These are phyloP conservation scores for Antrodiella citrinella DNA, from an alignment of 768 basidiomycete species.

Conservation along the genomic window DNA sequence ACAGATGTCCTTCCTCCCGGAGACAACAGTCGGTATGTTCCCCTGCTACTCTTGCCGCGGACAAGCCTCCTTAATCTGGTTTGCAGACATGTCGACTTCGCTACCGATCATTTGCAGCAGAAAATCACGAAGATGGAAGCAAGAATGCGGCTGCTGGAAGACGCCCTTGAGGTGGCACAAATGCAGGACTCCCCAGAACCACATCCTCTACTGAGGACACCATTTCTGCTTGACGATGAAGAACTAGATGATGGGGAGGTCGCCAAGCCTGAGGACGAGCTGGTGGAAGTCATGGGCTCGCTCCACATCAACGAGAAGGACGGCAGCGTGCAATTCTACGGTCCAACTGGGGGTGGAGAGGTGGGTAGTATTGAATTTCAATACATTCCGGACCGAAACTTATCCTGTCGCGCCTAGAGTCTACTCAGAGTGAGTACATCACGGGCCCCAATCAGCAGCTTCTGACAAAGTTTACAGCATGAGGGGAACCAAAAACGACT, in stretches of 20 bases:
- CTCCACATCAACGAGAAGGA: constrained; percentile 33
- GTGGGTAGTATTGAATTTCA: constrained; percentile 24
- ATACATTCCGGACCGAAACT: neutral
- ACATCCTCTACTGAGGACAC: constrained; percentile 34
- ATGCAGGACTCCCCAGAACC: constrained; percentile 28
- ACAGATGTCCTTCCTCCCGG: constrained; percentile 46
- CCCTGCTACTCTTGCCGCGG: neutral
- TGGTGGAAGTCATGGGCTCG: constrained; percentile 33
- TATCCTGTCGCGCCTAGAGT: constrained; percentile 5
- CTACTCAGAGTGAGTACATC: constrained; percentile 2
- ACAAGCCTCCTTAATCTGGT: neutral
- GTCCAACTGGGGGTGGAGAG: constrained; percentile 42
- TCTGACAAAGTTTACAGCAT: no score
- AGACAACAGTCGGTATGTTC: constrained; percentile 39
- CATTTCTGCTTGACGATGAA: constrained; percentile 18
- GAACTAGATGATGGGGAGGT: constrained; percentile 11
- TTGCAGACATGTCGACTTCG: constrained; percentile 41
- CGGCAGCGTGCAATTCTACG: constrained; percentile 30
- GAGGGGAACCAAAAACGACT: neutral
- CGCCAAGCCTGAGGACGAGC: constrained; percentile 7
- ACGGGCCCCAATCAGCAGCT: neutral
- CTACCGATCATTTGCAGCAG: constrained; percentile 43
- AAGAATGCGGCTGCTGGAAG: constrained; percentile 46
- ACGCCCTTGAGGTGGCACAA: constrained; percentile 42
- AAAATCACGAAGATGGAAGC: constrained; percentile 39